These are phyloP conservation scores for Coniferiporia sulphurascens DNA, from an alignment of 1,284 basidiomycete genomes.

Conservation along the genomic window DNA sequence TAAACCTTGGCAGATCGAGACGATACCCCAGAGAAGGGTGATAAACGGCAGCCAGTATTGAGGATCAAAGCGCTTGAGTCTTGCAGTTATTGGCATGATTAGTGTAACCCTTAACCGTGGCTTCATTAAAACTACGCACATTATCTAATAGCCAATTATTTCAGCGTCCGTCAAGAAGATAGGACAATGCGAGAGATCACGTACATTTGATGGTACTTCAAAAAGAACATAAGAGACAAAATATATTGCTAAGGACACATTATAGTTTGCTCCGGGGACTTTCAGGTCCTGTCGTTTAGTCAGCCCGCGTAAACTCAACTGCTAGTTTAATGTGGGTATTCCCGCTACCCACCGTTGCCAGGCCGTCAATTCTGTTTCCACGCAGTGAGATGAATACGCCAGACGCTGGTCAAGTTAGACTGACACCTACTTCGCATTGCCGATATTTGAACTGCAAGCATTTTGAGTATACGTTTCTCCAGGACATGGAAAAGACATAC, in stretches of 20 bases:
- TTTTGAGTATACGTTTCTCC: conserved; percentile 13
- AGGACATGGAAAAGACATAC: conserved; percentile 26
- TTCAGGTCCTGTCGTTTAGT: conserved; percentile 37
- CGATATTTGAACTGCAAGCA: conserved; percentile 51
- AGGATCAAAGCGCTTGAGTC: conserved; percentile 54
- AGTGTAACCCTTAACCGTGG: not conserved
- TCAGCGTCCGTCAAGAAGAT: not conserved
- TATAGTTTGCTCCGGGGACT: conserved; percentile 47
- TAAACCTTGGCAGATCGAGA: conserved; percentile 55
- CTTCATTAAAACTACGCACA: not conserved
- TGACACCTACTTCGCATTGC: conserved; percentile 52
- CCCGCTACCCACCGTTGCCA: conserved; percentile 32
- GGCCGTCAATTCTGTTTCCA: conserved; percentile 38
- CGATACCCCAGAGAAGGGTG: conserved; percentile 55
- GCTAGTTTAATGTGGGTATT: not conserved
- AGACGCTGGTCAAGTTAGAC: not conserved
- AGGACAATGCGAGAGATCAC: conserved; percentile 38
- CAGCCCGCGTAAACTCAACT: not conserved
- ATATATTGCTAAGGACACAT: conserved; percentile 57
- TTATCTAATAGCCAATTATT: not conserved
- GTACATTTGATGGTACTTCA: conserved; percentile 65
- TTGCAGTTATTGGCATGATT: conserved; percentile 21
- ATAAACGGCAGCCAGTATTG: conserved; percentile 56
- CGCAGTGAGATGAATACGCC: not conserved
- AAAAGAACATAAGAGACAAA: conserved; percentile 66